phyloP scores from a whole-genome alignment of 768 basidiomycete species.

The Phanerochaete sordida region DNA sequence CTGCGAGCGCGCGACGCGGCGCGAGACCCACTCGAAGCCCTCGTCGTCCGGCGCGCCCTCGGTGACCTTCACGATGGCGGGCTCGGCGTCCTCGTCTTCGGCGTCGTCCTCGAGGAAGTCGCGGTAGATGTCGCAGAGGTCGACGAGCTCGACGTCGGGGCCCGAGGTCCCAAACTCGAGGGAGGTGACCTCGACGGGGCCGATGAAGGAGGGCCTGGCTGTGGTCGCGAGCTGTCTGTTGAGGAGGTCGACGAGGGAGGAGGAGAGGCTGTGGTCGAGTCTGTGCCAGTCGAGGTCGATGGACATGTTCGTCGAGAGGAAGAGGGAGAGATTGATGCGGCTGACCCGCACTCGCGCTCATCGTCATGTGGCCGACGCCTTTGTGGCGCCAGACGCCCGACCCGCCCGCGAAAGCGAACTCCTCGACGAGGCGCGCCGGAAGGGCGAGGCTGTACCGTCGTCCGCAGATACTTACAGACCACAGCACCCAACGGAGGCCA shows the following conservation, averaged over 20 bases:
- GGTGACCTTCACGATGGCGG: constrained; percentile 15
- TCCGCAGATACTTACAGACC: too few species aligned
- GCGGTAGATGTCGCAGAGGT: constrained; percentile 89
- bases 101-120: constrained; percentile 85
- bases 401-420: too few species aligned
- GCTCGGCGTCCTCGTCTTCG: constrained; percentile 40
- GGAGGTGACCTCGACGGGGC: constrained; percentile 81
- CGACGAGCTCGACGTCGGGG: constrained; percentile 88
- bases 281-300: constrained; percentile 93
- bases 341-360: not conserved
- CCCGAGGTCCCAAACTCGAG: constrained; percentile 82
- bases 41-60: constrained; percentile 50
- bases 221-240: constrained; percentile 73
- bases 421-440: too few species aligned
- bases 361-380: not conserved
- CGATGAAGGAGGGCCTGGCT: constrained; percentile 88
- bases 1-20: constrained; percentile 50
- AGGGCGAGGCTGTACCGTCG: too few species aligned
- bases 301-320: constrained; percentile 58
- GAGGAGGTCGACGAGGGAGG: constrained; percentile 66
- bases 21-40: constrained; percentile 79
- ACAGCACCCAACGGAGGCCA: not conserved
- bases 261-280: constrained; percentile 70
- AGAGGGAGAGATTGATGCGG: not conserved
- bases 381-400: not conserved